Evolutionary conservation across 176 grass and related monocot species (phyloP).

Genomic region (Guadua angustifolia): DNA sequence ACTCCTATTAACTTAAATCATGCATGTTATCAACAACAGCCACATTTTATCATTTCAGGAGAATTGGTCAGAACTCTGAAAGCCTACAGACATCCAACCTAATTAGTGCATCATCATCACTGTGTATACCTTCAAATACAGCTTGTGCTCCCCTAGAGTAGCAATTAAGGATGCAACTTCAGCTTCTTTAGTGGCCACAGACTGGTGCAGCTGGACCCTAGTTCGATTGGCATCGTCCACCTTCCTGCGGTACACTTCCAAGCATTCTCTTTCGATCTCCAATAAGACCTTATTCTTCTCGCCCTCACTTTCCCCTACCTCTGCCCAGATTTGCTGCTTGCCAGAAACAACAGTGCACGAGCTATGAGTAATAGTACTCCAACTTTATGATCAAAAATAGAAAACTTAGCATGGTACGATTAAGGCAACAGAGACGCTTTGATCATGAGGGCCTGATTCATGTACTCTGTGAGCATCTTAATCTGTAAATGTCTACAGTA

Average conservation of each 20-base stretch:
- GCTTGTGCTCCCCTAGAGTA: slow-evolving; percentile 76
- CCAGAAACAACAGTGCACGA: slow-evolving; percentile 24
- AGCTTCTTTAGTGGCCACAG: slow-evolving; percentile 84
- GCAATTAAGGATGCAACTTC: slow-evolving; percentile 83
- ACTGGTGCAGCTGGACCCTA: slow-evolving; percentile 86
- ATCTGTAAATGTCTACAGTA: background rate
- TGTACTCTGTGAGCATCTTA: slow-evolving; percentile 15
- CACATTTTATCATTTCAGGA: slow-evolving; percentile 22
- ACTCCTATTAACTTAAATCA: slow-evolving; percentile 19
- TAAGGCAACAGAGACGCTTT: background rate
- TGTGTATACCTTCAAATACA: slow-evolving; percentile 68
- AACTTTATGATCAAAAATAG: slow-evolving; percentile 5
- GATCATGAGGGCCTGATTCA: slow-evolving; percentile 19
- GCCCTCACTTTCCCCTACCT: slow-evolving; percentile 76
- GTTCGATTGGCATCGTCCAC: slow-evolving; percentile 77
- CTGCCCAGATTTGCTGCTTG: slow-evolving; percentile 85
- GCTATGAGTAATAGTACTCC: slow-evolving; percentile 19
- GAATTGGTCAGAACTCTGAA: slow-evolving; percentile 21
- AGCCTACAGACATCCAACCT: slow-evolving; percentile 36
- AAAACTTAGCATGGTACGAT: background rate
- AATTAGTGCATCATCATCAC: slow-evolving; percentile 40
- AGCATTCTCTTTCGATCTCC: slow-evolving; percentile 86
- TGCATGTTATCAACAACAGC: slow-evolving; percentile 20
- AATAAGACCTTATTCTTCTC: slow-evolving; percentile 69
- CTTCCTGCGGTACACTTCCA: slow-evolving; percentile 81